A percentile compares a stretch with the other conserved stretches of the same genome.
phyloP scores from a whole-genome alignment of 306 rosid species.

The Trifolium repens region DNA sequence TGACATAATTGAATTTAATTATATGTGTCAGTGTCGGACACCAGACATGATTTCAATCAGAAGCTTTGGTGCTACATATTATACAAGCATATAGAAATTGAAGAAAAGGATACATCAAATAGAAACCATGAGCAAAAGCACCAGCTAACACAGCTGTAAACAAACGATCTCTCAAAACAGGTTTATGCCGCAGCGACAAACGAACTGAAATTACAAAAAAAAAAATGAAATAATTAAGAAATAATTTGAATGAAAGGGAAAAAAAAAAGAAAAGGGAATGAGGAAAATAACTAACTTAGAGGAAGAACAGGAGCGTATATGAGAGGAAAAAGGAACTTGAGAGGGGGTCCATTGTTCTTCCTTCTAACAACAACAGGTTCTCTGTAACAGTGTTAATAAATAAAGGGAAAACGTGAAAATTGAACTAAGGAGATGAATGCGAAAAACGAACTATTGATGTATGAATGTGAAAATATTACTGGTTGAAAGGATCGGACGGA shows the following conservation, averaged over 20 bases:
- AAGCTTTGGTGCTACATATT: no score
- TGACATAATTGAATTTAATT: no score
- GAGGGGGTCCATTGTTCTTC: slow-evolving; percentile 64
- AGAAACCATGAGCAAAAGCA: slow-evolving; percentile 83
- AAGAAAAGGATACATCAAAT: slow-evolving; percentile 91
- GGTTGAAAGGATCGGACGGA: slow-evolving; percentile 55
- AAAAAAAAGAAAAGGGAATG: background rate
- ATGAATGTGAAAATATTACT: slow-evolving; percentile 46
- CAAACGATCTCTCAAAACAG: slow-evolving; percentile 90
- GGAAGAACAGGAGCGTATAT: slow-evolving; percentile 93
- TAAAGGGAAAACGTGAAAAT: background rate
- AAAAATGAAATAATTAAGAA: background rate
- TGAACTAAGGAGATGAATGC: background rate
- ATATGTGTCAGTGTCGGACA: no score
- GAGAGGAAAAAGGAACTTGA: slow-evolving; percentile 87
- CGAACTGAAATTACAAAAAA: slow-evolving; percentile 63
- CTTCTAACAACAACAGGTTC: slow-evolving; percentile 57
- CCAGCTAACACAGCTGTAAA: slow-evolving; percentile 80
- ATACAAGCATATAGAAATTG: background rate
- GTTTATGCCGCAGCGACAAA: slow-evolving; percentile 70
- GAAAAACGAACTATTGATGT: background rate
- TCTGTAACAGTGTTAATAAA: slow-evolving; percentile 38
- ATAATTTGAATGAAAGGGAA: background rate
- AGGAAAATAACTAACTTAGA: slow-evolving; percentile 60
- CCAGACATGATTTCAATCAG: no score